Conservation (phyloP, 495 filamentous ascomycete genomes). For the Usnea hakonensis region DNA sequence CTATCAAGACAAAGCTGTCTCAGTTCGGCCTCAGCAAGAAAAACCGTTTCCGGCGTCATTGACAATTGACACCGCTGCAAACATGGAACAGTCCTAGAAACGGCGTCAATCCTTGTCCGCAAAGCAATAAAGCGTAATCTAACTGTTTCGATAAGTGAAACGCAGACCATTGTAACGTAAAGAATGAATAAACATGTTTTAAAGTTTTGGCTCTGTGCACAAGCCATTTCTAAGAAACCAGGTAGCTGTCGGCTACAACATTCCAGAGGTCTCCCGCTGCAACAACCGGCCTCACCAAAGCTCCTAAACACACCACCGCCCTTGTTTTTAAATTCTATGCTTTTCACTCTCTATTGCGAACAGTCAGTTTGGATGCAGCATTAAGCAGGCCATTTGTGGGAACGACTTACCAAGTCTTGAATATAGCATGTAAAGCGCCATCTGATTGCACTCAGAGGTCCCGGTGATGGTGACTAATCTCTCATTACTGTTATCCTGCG, state of each 20-base stretch:
- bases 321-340: conserved; percentile 52
- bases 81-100: not conserved
- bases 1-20: not conserved
- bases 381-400: too few species aligned
- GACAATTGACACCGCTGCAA: not conserved
- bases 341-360: conserved; percentile 69
- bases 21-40: not conserved
- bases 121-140: not conserved
- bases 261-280: conserved; percentile 8
- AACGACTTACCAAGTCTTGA: conserved; percentile 78
- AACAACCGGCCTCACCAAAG: conserved; percentile 7
- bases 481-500: conserved; percentile 98
- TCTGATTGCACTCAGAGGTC: conserved; percentile 95
- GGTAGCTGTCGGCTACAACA: conserved; percentile 6
- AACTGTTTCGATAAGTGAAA: not conserved
- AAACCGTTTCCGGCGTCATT: not conserved
- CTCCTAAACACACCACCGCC: not conserved
- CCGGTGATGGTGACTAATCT: conserved; percentile 94
- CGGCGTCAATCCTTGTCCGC: not conserved
- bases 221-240: not conserved
- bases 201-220: not conserved
- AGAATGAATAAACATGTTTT: not conserved
- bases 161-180: not conserved
- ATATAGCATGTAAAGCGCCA: conserved; percentile 99
- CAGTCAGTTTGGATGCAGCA: conserved; percentile 25